Conservation (phyloP, 768 basidiomycete species). For the Chalciporus sphaerocephalus region DNA sequence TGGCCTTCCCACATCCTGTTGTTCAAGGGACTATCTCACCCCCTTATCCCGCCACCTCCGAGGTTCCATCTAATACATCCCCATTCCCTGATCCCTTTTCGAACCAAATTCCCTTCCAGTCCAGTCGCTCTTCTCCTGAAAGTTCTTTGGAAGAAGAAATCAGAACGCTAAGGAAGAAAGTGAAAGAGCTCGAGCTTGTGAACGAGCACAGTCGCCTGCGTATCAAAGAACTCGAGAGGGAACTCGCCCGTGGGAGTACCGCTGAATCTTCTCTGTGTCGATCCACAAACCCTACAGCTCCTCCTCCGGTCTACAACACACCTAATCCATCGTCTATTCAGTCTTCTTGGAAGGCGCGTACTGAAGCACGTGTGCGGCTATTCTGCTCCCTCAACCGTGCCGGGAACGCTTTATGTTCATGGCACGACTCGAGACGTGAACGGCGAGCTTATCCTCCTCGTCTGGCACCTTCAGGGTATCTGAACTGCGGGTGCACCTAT, state of each 20-base stretch:
- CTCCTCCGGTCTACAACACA: constrained; percentile 24
- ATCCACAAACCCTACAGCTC: constrained; percentile 9
- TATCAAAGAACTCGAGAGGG: constrained; percentile 44
- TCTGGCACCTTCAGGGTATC: constrained; percentile 69
- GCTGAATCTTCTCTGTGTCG: constrained; percentile 21
- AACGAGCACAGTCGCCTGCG: constrained; percentile 48
- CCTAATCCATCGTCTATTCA: constrained; percentile 43
- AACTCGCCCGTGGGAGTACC: constrained; percentile 35
- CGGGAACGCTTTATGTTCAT: constrained; percentile 83
- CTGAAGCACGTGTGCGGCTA: constrained; percentile 62
- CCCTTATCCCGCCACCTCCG: constrained; percentile 17
- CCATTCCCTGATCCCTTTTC: constrained; percentile 2
- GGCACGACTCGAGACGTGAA: constrained; percentile 87
- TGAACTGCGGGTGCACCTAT: constrained; percentile 84
- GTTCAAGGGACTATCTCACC: constrained; percentile 17
- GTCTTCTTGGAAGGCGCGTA: constrained; percentile 65
- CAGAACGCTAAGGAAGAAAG: constrained; percentile 48
- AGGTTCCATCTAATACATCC: constrained; percentile 10
- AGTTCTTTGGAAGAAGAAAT: constrained; percentile 47
- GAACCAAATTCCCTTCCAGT: constrained; percentile 7
- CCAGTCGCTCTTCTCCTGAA: constrained; percentile 18
- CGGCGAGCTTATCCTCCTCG: constrained; percentile 73
- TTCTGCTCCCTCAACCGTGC: constrained; percentile 84
- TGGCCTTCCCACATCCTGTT: constrained; percentile 16
- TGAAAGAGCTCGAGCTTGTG: constrained; percentile 62